phyloP scores from a whole-genome alignment of 108 stramenopile genomes.

The Stephanodiscus triporus region DNA sequence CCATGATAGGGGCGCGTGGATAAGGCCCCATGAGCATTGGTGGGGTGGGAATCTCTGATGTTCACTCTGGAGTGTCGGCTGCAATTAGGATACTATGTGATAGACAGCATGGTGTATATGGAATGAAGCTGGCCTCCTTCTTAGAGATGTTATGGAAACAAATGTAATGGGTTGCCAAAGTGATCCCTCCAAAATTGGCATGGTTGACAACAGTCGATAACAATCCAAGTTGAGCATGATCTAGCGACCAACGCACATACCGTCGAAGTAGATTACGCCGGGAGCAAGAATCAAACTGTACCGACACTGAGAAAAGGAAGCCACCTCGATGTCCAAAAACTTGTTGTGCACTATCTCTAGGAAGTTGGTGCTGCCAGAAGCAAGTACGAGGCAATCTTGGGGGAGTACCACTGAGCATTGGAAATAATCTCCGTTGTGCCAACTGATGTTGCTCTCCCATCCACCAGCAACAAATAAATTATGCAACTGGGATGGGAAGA shows the following conservation, averaged over 20 bases:
- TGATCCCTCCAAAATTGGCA: neutral
- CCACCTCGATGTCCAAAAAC: neutral
- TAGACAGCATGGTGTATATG: too few relatives aligned
- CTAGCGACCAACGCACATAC: neutral
- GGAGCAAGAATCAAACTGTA: neutral
- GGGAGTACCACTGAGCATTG: neutral
- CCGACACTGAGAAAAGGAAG: neutral
- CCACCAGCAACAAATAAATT: neutral
- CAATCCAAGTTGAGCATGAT: neutral
- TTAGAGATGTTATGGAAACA: neutral
- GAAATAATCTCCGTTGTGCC: neutral
- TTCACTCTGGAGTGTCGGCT: too few relatives aligned
- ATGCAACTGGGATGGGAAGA: neutral
- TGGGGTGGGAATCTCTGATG: neutral
- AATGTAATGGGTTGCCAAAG: neutral
- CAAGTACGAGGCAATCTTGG: neutral
- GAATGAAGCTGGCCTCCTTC: too few relatives aligned
- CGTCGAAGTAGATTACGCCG: neutral
- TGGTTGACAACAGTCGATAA: neutral
- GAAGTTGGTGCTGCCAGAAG: neutral
- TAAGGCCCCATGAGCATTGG: neutral
- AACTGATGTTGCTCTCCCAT: neutral
- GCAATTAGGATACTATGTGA: too few relatives aligned
- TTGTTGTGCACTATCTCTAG: neutral
- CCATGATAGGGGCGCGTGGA: neutral